Base-by-base conservation (phyloP, 306 rosid genomes). In the Lagenaria siceraria region DNA sequence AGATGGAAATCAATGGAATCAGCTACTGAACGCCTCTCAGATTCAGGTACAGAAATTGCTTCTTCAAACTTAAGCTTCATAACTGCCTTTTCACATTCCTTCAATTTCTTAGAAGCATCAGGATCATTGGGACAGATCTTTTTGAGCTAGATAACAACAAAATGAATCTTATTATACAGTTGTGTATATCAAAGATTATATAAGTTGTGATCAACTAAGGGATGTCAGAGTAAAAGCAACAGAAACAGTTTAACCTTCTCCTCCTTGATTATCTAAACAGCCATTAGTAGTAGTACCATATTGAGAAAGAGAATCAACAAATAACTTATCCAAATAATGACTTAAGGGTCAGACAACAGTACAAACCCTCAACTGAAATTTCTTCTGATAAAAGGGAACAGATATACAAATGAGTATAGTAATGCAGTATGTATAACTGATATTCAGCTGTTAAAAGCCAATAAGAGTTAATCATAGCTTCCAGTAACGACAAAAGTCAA, bases 1-100 rank as follows among this genome's bases (percentile, higher is more conserved):
- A 89, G 59, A 76, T 0, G 96, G 81, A 80, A 92, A 86, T 96
- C 93, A 48, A 96, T 88, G 86, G 97, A 87, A 48, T 96, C 99
- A 22, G 96, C 97, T 27, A 96, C 78, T 21, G 93, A 86, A 63
- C 74, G 86, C 86, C 85, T 90, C 80, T 86, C 78, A 78, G 90
- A 77, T 79, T 82, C 86, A 27, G 99, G 97, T 62, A 79, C 87
- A 81, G 97, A 60, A 83, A 96, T 96, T 77, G 99, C 99, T 82
- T 96, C 99, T 77, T 93, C 99, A 87, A 96, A 96, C 85, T 92
- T 92, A 77, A 96, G 93, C 74, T 96, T 92, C 98, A 86, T 89
- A 68, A 96, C 99, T 53, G 93, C 98, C 71, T 96, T 96, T 88
- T 96, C 98, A 79, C 99, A 96, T 89, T 96, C 99, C 88, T 85